Evolutionary conservation across 768 basidiomycete genomes (phyloP).

Genomic region (Tricholoma flavovirens): DNA sequence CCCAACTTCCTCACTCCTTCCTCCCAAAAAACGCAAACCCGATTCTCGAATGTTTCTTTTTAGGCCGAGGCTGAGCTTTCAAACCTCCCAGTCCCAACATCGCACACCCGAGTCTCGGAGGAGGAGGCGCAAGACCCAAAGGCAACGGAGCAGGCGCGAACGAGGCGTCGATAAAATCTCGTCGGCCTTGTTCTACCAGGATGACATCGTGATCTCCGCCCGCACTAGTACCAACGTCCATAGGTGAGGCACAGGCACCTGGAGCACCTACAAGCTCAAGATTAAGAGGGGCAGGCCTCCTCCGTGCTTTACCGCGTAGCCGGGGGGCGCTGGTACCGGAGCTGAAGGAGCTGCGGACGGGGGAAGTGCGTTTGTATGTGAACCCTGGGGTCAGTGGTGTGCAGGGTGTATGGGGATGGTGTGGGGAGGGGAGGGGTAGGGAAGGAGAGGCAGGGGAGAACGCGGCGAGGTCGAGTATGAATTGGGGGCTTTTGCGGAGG

Average conservation of each 20-base stretch:
- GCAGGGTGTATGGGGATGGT: conserved; percentile 1
- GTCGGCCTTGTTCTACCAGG: conserved; percentile 2
- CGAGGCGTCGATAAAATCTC: conserved; percentile 39
- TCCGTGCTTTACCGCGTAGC: conserved; percentile 21
- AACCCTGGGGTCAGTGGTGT: conserved; percentile 6
- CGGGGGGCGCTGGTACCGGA: background rate
- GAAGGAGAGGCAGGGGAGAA: conserved; percentile 24
- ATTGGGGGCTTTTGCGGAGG: conserved; percentile 29
- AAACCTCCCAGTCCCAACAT: too few relatives aligned
- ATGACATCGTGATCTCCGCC: too few relatives aligned
- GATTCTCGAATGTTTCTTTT: background rate
- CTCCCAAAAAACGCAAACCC: background rate
- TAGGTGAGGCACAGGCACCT: conserved; percentile 9
- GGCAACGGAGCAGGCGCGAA: conserved; percentile 20
- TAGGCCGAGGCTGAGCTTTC: background rate
- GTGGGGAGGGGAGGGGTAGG: background rate
- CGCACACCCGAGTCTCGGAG: too few relatives aligned
- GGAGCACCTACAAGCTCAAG: conserved; percentile 25
- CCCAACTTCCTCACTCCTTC: background rate
- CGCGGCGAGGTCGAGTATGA: conserved; percentile 30
- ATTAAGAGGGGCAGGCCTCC: conserved; percentile 33
- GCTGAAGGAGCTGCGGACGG: background rate
- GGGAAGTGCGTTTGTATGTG: conserved; percentile 2
- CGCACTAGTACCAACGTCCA: conserved; percentile 2
- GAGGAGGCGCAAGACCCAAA: background rate